phyloP scores from a whole-genome alignment of 371 early-diverging fungal species.

The Rhizopus arrhizus region DNA sequence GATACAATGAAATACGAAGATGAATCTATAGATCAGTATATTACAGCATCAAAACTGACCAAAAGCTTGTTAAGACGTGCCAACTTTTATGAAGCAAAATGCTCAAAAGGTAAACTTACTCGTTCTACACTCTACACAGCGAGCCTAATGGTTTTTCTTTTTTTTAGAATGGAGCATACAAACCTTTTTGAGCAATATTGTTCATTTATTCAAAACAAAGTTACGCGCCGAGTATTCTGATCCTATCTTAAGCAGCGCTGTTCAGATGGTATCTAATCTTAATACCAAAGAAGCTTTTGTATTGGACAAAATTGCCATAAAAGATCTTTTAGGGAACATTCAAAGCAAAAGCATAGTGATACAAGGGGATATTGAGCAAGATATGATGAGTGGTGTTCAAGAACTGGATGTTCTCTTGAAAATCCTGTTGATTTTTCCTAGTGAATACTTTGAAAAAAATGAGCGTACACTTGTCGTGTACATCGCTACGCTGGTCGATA shows the following conservation, averaged over 20 bases:
- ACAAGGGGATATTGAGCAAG: slow-evolving; percentile 13
- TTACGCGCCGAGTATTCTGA: slow-evolving; percentile 14
- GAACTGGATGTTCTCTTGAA: slow-evolving; percentile 25
- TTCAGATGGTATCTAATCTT: slow-evolving; percentile 11
- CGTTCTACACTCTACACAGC: background rate
- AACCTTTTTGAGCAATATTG: slow-evolving; percentile 21
- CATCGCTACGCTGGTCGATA: slow-evolving; percentile 47
- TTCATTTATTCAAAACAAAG: slow-evolving; percentile 18
- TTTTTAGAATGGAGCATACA: slow-evolving; percentile 26
- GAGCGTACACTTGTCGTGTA: slow-evolving; percentile 47
- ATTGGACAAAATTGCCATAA: slow-evolving; percentile 1
- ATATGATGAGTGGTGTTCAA: slow-evolving; percentile 11
- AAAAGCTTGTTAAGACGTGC: slow-evolving; percentile 52
- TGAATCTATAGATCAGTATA: background rate
- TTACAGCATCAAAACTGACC: slow-evolving; percentile 40
- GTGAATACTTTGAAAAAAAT: slow-evolving; percentile 55
- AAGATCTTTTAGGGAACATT: background rate
- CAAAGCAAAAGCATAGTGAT: slow-evolving; percentile 6
- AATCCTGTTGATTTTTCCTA: slow-evolving; percentile 51
- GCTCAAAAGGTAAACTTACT: slow-evolving; percentile 45
- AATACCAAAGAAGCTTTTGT: slow-evolving; percentile 1
- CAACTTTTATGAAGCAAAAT: slow-evolving; percentile 59
- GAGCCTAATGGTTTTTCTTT: slow-evolving; percentile 1
- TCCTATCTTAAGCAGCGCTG: slow-evolving; percentile 15
- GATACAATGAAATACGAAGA: slow-evolving; percentile 18